A percentile compares a stretch with the other conserved stretches of the same genome.
Conservation (phyloP, 305 asterid genomes). For the Solanum aculeatissimum region DNA sequence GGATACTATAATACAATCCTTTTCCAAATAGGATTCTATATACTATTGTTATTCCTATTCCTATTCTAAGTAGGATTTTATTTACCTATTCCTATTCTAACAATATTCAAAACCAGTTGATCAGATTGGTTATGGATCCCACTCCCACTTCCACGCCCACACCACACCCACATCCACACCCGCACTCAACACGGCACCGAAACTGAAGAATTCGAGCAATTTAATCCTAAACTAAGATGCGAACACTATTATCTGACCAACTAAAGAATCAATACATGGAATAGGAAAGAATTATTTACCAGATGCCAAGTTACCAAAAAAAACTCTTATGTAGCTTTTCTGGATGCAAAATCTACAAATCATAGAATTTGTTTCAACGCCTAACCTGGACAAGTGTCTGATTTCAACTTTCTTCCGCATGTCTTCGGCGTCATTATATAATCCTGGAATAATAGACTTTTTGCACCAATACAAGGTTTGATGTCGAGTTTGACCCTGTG, state of each 20-base stretch:
- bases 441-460: not conserved
- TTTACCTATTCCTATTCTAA: too few relatives aligned
- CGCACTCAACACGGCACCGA: too few relatives aligned
- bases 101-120: too few relatives aligned
- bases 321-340: not conserved
- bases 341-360: not conserved
- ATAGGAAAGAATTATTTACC: not conserved
- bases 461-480: not conserved
- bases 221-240: not conserved
- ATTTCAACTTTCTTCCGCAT: not conserved
- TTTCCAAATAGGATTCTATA: too few relatives aligned
- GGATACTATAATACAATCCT: too few relatives aligned
- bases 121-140: too few relatives aligned
- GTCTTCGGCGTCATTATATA: not conserved
- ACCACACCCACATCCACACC: too few relatives aligned
- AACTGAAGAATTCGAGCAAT: too few relatives aligned
- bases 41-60: too few relatives aligned
- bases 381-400: not conserved
- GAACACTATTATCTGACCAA: not conserved
- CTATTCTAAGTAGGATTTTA: too few relatives aligned
- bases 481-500: not conserved
- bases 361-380: not conserved
- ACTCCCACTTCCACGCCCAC: too few relatives aligned
- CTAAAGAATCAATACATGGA: not conserved
- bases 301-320: not conserved